These are phyloP conservation scores for Takakia lepidozioides DNA, from an alignment of 225 moss, liverwort and hornwort species.

Conservation along the genomic window DNA sequence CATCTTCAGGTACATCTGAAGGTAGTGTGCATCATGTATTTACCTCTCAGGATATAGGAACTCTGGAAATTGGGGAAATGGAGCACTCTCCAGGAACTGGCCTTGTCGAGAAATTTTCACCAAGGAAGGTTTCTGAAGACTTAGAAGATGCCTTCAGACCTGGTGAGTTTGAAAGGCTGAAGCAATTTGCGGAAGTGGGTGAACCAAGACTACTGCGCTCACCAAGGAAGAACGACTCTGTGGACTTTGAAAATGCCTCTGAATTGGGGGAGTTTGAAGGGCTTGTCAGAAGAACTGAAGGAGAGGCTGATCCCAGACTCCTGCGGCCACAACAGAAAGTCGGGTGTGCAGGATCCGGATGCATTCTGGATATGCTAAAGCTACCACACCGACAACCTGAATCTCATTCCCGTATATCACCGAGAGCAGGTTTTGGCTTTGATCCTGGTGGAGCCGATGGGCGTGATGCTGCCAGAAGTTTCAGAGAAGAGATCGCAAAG, in stretches of 20 bases:
- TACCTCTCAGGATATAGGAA: neutral
- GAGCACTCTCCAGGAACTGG: neutral
- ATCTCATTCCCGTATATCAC: neutral
- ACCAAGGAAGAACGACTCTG: neutral
- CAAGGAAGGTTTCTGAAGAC: neutral
- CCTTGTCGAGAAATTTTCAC: neutral
- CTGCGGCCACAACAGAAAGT: neutral
- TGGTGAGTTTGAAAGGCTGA: conserved; percentile 3
- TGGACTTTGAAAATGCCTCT: neutral
- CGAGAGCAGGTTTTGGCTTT: conserved; percentile 9
- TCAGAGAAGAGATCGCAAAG: no score
- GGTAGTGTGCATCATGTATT: neutral
- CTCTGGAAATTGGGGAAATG: neutral
- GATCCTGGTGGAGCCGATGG: conserved; percentile 3
- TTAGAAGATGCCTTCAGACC: neutral
- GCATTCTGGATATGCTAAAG: conserved; percentile 14
- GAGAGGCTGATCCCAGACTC: no score
- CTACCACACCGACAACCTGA: conserved; percentile 2
- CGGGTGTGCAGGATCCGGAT: conserved; percentile 5
- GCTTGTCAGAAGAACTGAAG: no score
- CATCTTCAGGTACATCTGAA: neutral
- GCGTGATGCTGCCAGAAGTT: no score
- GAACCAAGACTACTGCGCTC: neutral
- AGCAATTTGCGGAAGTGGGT: no score
- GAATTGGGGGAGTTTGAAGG: no score